These are phyloP conservation scores for Polysphondylium violaceum DNA, from an alignment of 78 protist genomes.

Conservation along the genomic window DNA sequence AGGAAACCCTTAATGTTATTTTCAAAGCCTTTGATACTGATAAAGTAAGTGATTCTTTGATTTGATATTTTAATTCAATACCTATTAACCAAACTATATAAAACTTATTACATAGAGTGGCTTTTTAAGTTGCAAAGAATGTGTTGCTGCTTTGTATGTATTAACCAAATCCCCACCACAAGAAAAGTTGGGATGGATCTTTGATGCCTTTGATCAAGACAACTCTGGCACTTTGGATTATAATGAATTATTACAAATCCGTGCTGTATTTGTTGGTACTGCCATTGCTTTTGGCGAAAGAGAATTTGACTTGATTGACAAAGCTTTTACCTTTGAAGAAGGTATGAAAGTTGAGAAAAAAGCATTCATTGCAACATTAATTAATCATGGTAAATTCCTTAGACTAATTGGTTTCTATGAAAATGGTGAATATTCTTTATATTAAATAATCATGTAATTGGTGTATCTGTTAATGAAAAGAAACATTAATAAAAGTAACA, in stretches of 20 bases:
- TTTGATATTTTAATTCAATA: background rate
- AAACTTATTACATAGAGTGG: conserved; percentile 19
- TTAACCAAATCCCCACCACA: conserved; percentile 18
- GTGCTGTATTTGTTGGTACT: background rate
- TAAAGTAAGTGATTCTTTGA: background rate
- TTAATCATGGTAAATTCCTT: conserved; percentile 5
- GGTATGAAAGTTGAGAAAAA: background rate
- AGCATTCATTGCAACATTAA: background rate
- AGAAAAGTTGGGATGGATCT: conserved; percentile 3
- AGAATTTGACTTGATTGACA: background rate
- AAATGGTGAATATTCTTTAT: background rate
- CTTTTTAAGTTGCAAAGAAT: conserved; percentile 8
- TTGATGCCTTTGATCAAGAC: conserved; percentile 32
- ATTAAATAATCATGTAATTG: no score
- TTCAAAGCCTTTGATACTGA: conserved; percentile 19
- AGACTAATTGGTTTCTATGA: conserved; percentile 18
- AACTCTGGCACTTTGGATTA: background rate
- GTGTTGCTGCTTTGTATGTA: conserved; percentile 5
- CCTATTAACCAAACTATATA: background rate
- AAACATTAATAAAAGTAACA: background rate
- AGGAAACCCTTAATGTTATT: background rate
- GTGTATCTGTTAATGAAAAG: background rate
- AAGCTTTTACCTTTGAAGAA: background rate
- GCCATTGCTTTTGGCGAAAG: background rate
- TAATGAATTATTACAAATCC: conserved; percentile 9